Base-by-base conservation (phyloP, 2,329 filamentous ascomycete genomes). In the Hypoxylon rubiginosum region DNA sequence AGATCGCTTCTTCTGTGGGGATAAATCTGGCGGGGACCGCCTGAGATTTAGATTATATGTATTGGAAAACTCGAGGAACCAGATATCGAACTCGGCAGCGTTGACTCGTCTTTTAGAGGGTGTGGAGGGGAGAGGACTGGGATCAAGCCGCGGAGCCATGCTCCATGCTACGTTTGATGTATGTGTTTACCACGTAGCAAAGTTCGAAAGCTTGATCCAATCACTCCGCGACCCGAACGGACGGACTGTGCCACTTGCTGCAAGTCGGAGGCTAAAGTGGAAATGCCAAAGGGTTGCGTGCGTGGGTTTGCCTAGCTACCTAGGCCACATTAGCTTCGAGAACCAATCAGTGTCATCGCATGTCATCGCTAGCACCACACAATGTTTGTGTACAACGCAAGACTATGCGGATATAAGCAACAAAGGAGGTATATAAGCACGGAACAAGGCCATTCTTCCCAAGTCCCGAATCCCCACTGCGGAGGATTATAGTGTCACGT, bases 31-130 rank as follows among this genome's bases (percentile, higher is more conserved):
- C n/a, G 72, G 68, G 17, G 74, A 65, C 26, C 70, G 65, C 3
- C 56, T 70, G 3, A 76, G 58, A 51, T 74, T 72, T 36, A 76
- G 64, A 54, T 66, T 75, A 41, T 75, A 76, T 1, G 51, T 39
- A 39, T 76, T 75, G 50, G 73, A 76, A 51, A 76, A 73, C 46
- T 76, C 72, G 41, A 76, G 63, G 53, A 75, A 76, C 74, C 74
- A 76, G 15, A 72, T 58, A 15, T 73, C 71, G 64, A 74, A 76
- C 1, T 68, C 64, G 7, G 50, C 45, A 21, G 36, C 41, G 13
- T 65, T 61, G 11, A 32, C 50, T 49, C 52, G 59, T 43, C 26
- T 59, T 32, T 66, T 67, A 4, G 61, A 60, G 24, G 71, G 71
- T 8, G 66, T 72, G 8, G 34, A 43, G 26, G 64, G 66, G 10